Base-by-base conservation (phyloP, 202 grass and related monocot species). In the Zizania palustris region DNA sequence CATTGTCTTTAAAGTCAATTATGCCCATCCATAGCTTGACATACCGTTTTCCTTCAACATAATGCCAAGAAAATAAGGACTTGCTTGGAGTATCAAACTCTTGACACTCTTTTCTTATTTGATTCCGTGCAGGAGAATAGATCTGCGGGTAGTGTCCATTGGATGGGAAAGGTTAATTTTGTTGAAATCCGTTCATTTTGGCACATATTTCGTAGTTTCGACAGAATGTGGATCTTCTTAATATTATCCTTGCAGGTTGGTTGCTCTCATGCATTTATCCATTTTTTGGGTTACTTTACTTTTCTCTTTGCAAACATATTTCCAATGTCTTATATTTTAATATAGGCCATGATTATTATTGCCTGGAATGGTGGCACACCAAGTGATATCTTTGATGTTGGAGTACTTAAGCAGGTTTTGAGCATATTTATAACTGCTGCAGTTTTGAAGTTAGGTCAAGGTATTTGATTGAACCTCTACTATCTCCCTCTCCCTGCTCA, bases 161-260 rank as follows among this genome's bases (percentile, higher is more conserved):
- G 93, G 93, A 93, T 92, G 86, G 93, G 93, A 77, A 97, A 97
- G 60, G 77, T 93, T 74, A 93, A 93, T 83, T 97, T 97, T 86
- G 93, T 97, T 34, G 93, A 97, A 69, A 88, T 97, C 74, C 87
- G 93, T 6, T 97, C 93, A 63, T 97, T 92, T 86, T 97, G 93
- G 93, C 90, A 97, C 76, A 88, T 93, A 85, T 96, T 96, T 54
- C 87, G 87, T 82, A 96, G 93, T 83, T 96, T 96, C 11, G 82
- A 92, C 39, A 83, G 93, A 69, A 97, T 97, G 93, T 97, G 93
- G 93, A 93, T 72, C 85, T 97, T 97, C 69, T 88, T 93, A 45
- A 85, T 97, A 81, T 57, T 97, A 84, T 87, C 88, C 70, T 63
- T 97, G 62, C 93, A 97, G 90, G 93, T 93, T 63, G 36, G 54